phyloP scores from a whole-genome alignment of 306 rosid species.

The Lablab purpureus region DNA sequence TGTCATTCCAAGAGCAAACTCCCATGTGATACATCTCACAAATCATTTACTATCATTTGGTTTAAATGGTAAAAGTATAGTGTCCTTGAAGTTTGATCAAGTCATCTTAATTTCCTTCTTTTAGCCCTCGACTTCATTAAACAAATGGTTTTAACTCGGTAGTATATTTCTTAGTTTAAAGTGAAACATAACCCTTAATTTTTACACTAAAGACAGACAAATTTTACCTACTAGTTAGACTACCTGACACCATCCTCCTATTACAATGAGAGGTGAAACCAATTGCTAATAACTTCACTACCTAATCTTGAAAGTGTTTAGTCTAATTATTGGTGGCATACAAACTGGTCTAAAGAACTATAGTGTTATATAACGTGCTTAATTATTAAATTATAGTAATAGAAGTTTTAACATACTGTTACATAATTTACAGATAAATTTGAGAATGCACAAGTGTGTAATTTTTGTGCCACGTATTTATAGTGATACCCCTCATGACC shows the following conservation, averaged over 20 bases:
- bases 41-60: slow-evolving; percentile 40
- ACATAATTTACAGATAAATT: background rate
- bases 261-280: slow-evolving; percentile 33
- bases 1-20: slow-evolving; percentile 43
- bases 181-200: slow-evolving; percentile 6
- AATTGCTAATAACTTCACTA: slow-evolving; percentile 36
- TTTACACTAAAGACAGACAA: slow-evolving; percentile 38
- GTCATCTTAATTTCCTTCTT: background rate
- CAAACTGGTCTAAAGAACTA: slow-evolving; percentile 33
- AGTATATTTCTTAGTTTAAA: slow-evolving; percentile 17
- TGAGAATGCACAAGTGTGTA: background rate
- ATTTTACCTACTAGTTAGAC: slow-evolving; percentile 38
- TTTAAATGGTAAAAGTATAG: slow-evolving; percentile 24
- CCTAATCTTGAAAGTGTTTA: slow-evolving; percentile 39
- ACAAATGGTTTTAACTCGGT: background rate
- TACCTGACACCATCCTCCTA: slow-evolving; percentile 22
- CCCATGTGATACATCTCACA: slow-evolving; percentile 41
- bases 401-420: background rate
- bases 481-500: slow-evolving; percentile 38
- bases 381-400: background rate
- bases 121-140: background rate
- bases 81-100: slow-evolving; percentile 38
- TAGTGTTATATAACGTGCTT: background rate
- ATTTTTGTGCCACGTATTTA: slow-evolving; percentile 20
- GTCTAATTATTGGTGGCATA: slow-evolving; percentile 27